These are phyloP conservation scores for Sporisorium iseilematis-ciliati DNA, from an alignment of 1,284 basidiomycete genomes.

Conservation along the genomic window DNA sequence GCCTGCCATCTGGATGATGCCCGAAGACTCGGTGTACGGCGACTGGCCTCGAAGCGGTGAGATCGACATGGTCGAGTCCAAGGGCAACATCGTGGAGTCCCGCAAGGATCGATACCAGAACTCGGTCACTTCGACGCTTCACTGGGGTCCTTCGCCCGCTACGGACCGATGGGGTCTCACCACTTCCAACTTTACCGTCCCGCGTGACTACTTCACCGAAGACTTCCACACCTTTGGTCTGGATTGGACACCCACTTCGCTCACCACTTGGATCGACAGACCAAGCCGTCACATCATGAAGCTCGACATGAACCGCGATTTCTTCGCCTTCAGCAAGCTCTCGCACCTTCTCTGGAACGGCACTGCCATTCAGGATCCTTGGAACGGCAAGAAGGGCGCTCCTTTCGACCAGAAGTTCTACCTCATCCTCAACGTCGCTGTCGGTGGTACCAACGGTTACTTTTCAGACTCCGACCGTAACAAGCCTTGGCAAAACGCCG, in stretches of 20 bases:
- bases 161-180: slow-evolving; percentile 34
- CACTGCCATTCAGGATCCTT: slow-evolving; percentile 75
- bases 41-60: slow-evolving; percentile 82
- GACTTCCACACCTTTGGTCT: slow-evolving; percentile 82
- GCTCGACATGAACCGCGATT: slow-evolving; percentile 72
- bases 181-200: slow-evolving; percentile 76
- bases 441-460: slow-evolving; percentile 80
- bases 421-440: slow-evolving; percentile 82
- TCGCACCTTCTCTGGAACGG: slow-evolving; percentile 77
- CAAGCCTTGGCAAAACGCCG: slow-evolving; percentile 72
- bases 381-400: slow-evolving; percentile 74
- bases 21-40: slow-evolving; percentile 78
- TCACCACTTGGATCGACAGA: slow-evolving; percentile 74
- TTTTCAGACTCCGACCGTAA: slow-evolving; percentile 75
- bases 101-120: slow-evolving; percentile 76
- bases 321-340: slow-evolving; percentile 82
- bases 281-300: slow-evolving; percentile 78
- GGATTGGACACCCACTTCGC: slow-evolving; percentile 82
- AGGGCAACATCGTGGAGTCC: slow-evolving; percentile 71
- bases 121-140: slow-evolving; percentile 26
- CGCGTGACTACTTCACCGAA: slow-evolving; percentile 78
- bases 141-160: slow-evolving; percentile 24
- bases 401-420: slow-evolving; percentile 91
- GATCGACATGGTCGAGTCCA: slow-evolving; percentile 82
- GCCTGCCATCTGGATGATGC: slow-evolving; percentile 88